phyloP scores from a whole-genome alignment of 148 eudicot genomes.

The Salicornia ramosissima region DNA sequence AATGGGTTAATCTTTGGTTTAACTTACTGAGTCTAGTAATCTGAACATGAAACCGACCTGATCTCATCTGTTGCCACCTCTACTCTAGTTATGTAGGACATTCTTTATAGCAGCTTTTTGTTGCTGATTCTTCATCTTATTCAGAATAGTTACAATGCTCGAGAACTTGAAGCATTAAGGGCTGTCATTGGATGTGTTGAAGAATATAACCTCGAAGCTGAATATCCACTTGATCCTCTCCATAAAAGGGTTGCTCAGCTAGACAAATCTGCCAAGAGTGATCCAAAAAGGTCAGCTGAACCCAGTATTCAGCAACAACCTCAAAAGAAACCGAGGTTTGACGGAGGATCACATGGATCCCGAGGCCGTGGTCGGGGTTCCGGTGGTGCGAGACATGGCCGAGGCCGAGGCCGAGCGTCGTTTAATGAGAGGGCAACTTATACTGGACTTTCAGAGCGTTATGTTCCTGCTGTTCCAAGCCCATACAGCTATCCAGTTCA shows the following conservation, averaged over 20 bases:
- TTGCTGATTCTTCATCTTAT: background rate
- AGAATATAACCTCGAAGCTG: constrained; percentile 43
- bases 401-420: constrained; percentile 28
- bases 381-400: constrained; percentile 27
- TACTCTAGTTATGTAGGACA: background rate
- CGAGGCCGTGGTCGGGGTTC: constrained; percentile 18
- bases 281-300: constrained; percentile 36
- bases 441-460: constrained; percentile 25
- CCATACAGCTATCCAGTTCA: constrained; percentile 31
- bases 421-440: constrained; percentile 16
- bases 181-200: constrained; percentile 38
- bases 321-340: constrained; percentile 32
- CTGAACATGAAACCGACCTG: too few relatives aligned
- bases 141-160: constrained; percentile 44
- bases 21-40: too few relatives aligned
- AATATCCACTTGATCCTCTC: constrained; percentile 56
- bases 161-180: constrained; percentile 49
- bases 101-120: background rate
- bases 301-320: constrained; percentile 25
- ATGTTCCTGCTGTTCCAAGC: constrained; percentile 24
- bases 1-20: too few relatives aligned
- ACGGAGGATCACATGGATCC: constrained; percentile 27
- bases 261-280: constrained; percentile 40
- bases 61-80: too few relatives aligned
- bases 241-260: constrained; percentile 47